These are phyloP conservation scores for Talaromyces proteolyticus DNA, from an alignment of 495 filamentous ascomycete genomes.

Conservation along the genomic window DNA sequence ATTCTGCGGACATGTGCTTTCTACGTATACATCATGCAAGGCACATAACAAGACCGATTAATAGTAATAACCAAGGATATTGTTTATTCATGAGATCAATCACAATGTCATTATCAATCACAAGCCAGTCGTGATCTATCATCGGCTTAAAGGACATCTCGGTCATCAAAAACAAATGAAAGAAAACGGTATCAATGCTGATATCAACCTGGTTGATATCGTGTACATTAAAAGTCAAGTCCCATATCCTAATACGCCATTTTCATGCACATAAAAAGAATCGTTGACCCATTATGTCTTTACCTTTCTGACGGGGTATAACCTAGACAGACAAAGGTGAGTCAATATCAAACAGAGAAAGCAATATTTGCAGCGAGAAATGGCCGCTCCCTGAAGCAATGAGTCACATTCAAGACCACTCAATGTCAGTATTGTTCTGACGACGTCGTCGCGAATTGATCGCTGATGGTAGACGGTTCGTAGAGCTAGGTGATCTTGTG, in stretches of 20 bases:
- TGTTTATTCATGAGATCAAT: too few relatives aligned
- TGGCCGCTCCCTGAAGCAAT: slow-evolving; percentile 9
- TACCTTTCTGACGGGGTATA: too few relatives aligned
- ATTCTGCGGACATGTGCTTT: neutral
- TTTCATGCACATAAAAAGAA: neutral
- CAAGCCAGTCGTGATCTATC: neutral
- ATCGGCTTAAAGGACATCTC: neutral
- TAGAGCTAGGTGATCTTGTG: slow-evolving; percentile 23
- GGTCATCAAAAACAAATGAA: too few relatives aligned
- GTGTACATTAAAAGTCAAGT: neutral
- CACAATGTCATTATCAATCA: neutral
- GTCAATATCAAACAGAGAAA: neutral
- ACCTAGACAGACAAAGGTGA: too few relatives aligned
- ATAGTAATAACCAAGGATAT: too few relatives aligned
- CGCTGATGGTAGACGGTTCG: slow-evolving; percentile 23
- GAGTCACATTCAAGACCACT: slow-evolving; percentile 19
- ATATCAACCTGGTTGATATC: too few relatives aligned
- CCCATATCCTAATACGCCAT: neutral
- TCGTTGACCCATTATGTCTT: neutral
- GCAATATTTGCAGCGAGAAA: slow-evolving; percentile 9
- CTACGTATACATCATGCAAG: too few relatives aligned
- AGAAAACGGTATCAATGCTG: too few relatives aligned
- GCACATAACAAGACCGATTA: too few relatives aligned
- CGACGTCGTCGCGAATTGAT: slow-evolving; percentile 35
- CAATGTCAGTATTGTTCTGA: slow-evolving; percentile 30